A percentile compares a stretch with the other conserved stretches of the same genome.
Conservation (phyloP, 1,284 basidiomycete species). For the Leucoagaricus sp. region DNA sequence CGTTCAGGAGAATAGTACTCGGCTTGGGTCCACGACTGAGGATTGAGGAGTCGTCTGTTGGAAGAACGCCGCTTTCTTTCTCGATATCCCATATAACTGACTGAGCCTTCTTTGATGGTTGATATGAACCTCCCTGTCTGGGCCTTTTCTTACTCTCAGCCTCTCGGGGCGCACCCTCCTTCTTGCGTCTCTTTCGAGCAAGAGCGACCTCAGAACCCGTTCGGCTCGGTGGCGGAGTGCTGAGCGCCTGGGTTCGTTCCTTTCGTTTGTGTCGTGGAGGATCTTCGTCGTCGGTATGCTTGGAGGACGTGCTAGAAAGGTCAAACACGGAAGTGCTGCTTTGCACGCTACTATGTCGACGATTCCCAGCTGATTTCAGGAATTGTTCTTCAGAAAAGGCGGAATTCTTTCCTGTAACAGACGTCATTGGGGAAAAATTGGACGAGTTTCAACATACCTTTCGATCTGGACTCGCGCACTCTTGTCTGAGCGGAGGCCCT, state of each 20-base stretch:
- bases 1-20: conserved; percentile 8
- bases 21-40: not conserved
- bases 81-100: conserved; percentile 75
- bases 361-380: not conserved
- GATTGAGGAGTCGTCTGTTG: conserved; percentile 11
- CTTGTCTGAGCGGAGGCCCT: conserved; percentile 57
- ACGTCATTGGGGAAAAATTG: not conserved
- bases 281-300: not conserved
- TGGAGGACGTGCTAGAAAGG: not conserved
- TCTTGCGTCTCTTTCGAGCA: not conserved
- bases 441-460: not conserved
- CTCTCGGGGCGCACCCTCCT: too few species aligned
- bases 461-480: not conserved
- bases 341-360: not conserved
- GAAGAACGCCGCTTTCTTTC: conserved; percentile 32
- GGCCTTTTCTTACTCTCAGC: not conserved
- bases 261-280: not conserved
- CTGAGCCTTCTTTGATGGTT: conserved; percentile 7
- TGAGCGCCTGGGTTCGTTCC: not conserved
- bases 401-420: not conserved
- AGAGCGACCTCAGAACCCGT: not conserved
- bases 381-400: conserved; percentile 8
- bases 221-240: too few species aligned
- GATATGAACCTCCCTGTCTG: not conserved
- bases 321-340: not conserved